These are phyloP conservation scores for Larix kaempferi DNA, from an alignment of 75 land plant species.

Conservation along the genomic window DNA sequence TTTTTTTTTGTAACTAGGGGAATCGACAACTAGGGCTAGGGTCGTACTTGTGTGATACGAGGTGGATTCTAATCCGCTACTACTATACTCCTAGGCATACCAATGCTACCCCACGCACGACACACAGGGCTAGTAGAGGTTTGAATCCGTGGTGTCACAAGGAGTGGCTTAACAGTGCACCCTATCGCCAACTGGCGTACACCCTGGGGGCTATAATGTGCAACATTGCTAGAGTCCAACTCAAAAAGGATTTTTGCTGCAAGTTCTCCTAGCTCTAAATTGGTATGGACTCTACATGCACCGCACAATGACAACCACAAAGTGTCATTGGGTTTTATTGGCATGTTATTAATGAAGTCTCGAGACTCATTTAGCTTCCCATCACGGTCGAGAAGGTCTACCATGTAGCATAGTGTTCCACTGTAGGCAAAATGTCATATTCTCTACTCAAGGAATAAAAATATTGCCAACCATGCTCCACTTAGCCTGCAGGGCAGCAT, in stretches of 20 bases:
- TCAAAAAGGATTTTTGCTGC: neutral
- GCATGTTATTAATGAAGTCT: neutral
- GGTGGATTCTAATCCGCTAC: no score
- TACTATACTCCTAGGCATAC: no score
- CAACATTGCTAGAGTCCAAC: neutral
- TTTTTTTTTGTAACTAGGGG: no score
- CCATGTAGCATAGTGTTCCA: neutral
- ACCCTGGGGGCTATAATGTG: no score
- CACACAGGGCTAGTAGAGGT: no score
- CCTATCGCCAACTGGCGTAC: no score
- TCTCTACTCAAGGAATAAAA: neutral
- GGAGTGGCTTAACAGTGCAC: no score
- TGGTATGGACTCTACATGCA: neutral
- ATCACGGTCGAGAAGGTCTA: conserved; percentile 11
- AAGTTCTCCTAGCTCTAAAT: neutral
- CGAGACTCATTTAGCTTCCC: conserved; percentile 2
- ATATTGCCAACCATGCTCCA: neutral
- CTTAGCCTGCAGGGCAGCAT: neutral
- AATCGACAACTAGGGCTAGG: no score
- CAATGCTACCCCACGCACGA: no score
- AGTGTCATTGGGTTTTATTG: neutral
- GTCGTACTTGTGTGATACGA: no score
- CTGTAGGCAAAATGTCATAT: neutral
- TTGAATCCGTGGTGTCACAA: no score
- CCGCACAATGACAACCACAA: neutral